Evolutionary conservation across 352 stramenopile genomes (phyloP), one percentile per base, ranked within the genome.

Genomic region (Halophytophthora batemanensis): DNA sequence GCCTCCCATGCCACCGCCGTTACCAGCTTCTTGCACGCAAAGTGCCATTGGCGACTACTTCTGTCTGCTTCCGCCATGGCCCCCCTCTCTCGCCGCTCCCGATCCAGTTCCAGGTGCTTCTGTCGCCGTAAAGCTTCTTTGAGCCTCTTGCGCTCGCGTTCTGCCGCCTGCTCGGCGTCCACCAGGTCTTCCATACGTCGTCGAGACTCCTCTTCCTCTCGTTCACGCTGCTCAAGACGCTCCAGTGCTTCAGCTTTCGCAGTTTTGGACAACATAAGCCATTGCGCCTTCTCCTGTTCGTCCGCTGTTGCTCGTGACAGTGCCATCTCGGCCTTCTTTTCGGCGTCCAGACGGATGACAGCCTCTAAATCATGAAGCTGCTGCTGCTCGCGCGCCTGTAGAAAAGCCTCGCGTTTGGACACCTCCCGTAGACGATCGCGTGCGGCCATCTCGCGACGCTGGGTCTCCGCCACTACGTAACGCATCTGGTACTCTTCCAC

Each of bases 401-500:
- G 22, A 23, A 73, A 70, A 15, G 55, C 44, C 3, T 83, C 45
- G 2, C 67, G 61, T 25, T 76, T 72, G 6, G 50, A 47, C 11
- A 83, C 61, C 53, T 78, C 68, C 22, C 62, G 12, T 2, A 77
- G 31, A 2, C 71, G 64, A 28, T 66, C 40, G 18, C 53, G 46
- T 22, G 59, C 41, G 15, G 73, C 65, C 2, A 77, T 23, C 21
- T 69, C 50, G 0, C 70, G 70, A 2, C 70, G 54, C 19, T 71
- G 61, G 8, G 39, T 55, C 48, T 86, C 70, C 0, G 73, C 64
- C 6, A 88, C 53, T 1, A 76, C 35, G 33, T 88, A 85, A 6
- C 74, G 64, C 34, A 50, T 79, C 10, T 76, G 62, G 42, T 77
- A 73, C 38, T 90, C 77, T 48, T 90, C 71, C 1, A 82, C 50